A percentile compares a stretch with the other conserved stretches of the same genome.
Evolutionary conservation across 2,329 filamentous ascomycete genomes (phyloP).

Genomic region (Zymoseptoria brevis): DNA sequence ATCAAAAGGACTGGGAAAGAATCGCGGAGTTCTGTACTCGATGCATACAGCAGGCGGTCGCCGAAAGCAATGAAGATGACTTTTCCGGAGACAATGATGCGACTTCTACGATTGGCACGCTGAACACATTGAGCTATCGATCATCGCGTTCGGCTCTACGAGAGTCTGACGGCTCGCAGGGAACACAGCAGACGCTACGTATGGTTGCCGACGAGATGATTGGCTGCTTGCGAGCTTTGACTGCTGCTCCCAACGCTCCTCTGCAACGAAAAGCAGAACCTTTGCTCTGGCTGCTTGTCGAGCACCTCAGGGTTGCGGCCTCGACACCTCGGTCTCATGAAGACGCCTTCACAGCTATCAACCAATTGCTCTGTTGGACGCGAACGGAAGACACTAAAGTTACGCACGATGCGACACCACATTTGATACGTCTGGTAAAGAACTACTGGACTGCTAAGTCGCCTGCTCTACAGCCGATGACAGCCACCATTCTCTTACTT

Average conservation of each 20-base stretch:
- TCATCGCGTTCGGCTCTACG: constrained; percentile 17
- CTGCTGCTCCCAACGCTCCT: constrained; percentile 25
- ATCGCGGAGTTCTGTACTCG: constrained; percentile 64
- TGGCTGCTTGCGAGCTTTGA: constrained; percentile 22
- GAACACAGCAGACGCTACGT: constrained; percentile 9
- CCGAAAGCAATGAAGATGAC: constrained; percentile 1
- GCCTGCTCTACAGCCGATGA: constrained; percentile 63
- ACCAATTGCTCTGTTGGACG: constrained; percentile 57
- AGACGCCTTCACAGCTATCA: constrained; percentile 67
- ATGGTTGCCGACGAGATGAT: constrained; percentile 27
- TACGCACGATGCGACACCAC: constrained; percentile 52
- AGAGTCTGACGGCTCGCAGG: constrained; percentile 22
- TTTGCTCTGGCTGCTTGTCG: constrained; percentile 24
- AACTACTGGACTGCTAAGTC: constrained; percentile 56
- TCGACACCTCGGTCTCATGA: constrained; percentile 48
- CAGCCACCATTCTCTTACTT: constrained; percentile 62
- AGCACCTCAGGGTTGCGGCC: constrained; percentile 45
- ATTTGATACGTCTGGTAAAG: constrained; percentile 61
- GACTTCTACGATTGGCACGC: constrained; percentile 6
- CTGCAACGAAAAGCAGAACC: constrained; percentile 12
- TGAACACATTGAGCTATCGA: constrained; percentile 17
- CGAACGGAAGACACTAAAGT: constrained; percentile 61
- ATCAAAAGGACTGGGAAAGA: constrained; percentile 54
- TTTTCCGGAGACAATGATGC: neutral
- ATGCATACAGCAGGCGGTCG: constrained; percentile 38